Evolutionary conservation across 2,329 filamentous ascomycete species (phyloP).

Genomic region (Xylariomycetidae sp.): DNA sequence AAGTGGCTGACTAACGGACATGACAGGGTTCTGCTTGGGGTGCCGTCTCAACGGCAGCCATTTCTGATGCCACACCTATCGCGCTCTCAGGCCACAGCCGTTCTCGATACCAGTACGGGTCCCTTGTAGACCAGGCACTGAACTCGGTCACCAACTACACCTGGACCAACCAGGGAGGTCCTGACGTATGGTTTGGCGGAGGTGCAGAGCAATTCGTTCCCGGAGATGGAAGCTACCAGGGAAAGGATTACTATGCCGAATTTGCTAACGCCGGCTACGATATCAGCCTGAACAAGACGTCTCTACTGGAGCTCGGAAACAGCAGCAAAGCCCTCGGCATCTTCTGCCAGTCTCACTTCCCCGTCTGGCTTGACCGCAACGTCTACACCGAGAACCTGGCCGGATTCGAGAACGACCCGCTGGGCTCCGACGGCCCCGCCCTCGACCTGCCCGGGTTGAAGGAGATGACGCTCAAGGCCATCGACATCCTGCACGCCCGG

Average conservation of each 20-base stretch:
- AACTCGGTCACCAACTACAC: conserved; percentile 75
- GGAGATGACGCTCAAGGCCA: conserved; percentile 84
- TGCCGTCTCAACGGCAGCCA: conserved; percentile 73
- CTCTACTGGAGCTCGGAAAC: conserved; percentile 54
- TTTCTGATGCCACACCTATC: conserved; percentile 78
- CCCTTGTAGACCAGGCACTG: conserved; percentile 71
- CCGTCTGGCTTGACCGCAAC: conserved; percentile 83
- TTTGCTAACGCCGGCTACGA: conserved; percentile 71
- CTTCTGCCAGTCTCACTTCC: conserved; percentile 70
- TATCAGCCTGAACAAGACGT: conserved; percentile 69
- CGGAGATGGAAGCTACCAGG: conserved; percentile 58
- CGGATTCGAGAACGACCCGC: conserved; percentile 62
- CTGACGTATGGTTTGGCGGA: conserved; percentile 78
- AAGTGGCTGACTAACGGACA: conserved; percentile 15
- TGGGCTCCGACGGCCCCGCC: conserved; percentile 59
- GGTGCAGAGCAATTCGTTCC: conserved; percentile 78
- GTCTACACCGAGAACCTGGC: conserved; percentile 69
- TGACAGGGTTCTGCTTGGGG: conserved; percentile 49
- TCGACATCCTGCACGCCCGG: conserved; percentile 68
- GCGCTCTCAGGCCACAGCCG: conserved; percentile 70
- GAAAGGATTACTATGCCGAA: conserved; percentile 74
- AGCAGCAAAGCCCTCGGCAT: conserved; percentile 67
- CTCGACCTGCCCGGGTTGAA: conserved; percentile 77
- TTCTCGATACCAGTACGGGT: conserved; percentile 62
- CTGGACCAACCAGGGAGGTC: conserved; percentile 70